phyloP scores from a whole-genome alignment of 2,329 filamentous ascomycete genomes.

The Acrocalymma vagum region DNA sequence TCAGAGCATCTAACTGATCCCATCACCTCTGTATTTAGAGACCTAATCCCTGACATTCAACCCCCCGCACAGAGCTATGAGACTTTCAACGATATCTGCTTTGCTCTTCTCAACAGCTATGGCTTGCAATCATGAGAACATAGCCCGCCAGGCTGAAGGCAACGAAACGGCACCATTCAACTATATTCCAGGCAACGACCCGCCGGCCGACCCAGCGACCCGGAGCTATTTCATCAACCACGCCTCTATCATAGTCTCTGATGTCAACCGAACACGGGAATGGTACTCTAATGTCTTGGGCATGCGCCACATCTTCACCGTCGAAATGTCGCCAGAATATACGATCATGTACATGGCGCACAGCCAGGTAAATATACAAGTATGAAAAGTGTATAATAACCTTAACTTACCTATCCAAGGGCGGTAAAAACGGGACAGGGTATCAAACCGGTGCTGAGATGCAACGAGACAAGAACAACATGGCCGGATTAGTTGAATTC shows the following conservation, averaged over 20 bases:
- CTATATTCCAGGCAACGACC: conserved; percentile 25
- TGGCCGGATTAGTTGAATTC: conserved; percentile 44
- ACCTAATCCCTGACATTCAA: too few species aligned
- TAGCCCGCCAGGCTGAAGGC: conserved; percentile 1
- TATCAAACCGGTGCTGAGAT: conserved; percentile 47
- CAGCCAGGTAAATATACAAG: too few species aligned
- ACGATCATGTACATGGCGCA: conserved; percentile 49
- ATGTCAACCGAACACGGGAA: conserved; percentile 38
- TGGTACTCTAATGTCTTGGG: conserved; percentile 48
- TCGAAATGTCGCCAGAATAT: conserved; percentile 35
- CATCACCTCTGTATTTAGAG: too few species aligned
- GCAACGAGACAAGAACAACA: conserved; percentile 45
- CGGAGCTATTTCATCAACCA: conserved; percentile 49
- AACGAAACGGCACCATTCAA: conserved; percentile 8
- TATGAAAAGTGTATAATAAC: too few species aligned
- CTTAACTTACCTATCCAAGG: too few species aligned
- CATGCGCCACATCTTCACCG: conserved; percentile 46
- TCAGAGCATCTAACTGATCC: too few species aligned
- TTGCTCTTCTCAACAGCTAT: conserved; percentile 7
- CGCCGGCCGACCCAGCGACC: conserved; percentile 38
- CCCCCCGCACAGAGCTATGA: too few species aligned
- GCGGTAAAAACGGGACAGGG: conserved; percentile 49
- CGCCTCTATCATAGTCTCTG: conserved; percentile 40
- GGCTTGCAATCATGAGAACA: conserved; percentile 10
- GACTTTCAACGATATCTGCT: not conserved